phyloP scores from a whole-genome alignment of 2,329 filamentous ascomycete genomes.

The Xylaria sp. region DNA sequence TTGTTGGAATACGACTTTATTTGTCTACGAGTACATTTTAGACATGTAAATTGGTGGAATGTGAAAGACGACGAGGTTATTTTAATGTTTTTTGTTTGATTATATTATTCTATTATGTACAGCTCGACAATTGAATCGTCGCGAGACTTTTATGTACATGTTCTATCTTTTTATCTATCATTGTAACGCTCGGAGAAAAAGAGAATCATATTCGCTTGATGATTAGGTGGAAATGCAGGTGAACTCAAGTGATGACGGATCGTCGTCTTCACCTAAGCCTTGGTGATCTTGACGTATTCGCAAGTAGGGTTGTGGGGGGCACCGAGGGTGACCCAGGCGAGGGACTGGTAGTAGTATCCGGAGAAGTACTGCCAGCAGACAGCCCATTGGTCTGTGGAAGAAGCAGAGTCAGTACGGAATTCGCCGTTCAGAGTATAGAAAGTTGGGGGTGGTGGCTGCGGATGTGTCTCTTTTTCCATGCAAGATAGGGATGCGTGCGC shows the following conservation, averaged over 20 bases:
- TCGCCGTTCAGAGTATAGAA: background rate
- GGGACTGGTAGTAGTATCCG: slow-evolving; percentile 33
- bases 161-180: no score
- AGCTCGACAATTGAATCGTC: no score
- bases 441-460: background rate
- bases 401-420: background rate
- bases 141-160: no score
- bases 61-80: no score
- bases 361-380: slow-evolving; percentile 33
- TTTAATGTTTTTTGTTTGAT: no score
- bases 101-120: no score
- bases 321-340: slow-evolving; percentile 30
- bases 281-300: slow-evolving; percentile 30
- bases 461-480: background rate
- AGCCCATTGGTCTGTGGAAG: slow-evolving; percentile 30
- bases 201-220: no score
- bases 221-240: no score
- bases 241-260: background rate
- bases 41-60: no score
- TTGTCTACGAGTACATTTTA: no score
- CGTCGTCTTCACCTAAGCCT: slow-evolving; percentile 1
- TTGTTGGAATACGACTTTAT: no score
- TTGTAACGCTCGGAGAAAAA: no score
- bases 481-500: background rate
- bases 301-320: slow-evolving; percentile 36